Evolutionary conservation across 2,329 filamentous ascomycete genomes (phyloP), one percentile per base, ranked within the genome.

Genomic region (Trichoderma guizhouense): DNA sequence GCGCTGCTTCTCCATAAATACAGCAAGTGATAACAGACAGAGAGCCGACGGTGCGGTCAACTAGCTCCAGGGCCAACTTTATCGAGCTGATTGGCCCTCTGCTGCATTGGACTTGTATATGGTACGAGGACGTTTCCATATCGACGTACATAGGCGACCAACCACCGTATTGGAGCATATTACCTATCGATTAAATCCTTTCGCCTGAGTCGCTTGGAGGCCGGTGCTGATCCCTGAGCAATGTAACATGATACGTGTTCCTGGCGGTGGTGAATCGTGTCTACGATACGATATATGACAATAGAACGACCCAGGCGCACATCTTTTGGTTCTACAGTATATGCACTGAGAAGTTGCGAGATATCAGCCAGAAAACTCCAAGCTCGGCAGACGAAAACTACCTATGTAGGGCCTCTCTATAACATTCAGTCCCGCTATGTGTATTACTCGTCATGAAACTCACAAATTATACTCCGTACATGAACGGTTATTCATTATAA

Each of bases 211-310:
- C 53, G 53, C 36, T 24, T 8, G 14, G 28, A 26, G 11, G 53
- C 55, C 53, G 55, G 34, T 58, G 30, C 53, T 58, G 65, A 68
- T 28, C 14, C 26, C 3, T 34, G 65, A 14, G 65, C 34, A 69
- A 61, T 69, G 65, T 61, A 61, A 69, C 65, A 69, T 60, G 65
- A 69, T 69, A 69, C 64, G 64, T 67, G 64, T 67, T 69, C 55
- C 65, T 69, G 36, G 65, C 26, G 65, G 32, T 58, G 53, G 34
- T 32, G 65, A 68, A 58, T 28, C 63, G 24, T 34, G 28, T 18
- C 9, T 60, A 30, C 12, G n/a, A 60, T 43, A 26, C 39, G 53
- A 43, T 18, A 61, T 55, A n/a, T 47, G 65, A 58, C 65, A 51
- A 34, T 7, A 60, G 28, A 21, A 6, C 39, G 11, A 15, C 26